Conservation (phyloP, 148 eudicot genomes). For the Pharnaceum exiguum region DNA sequence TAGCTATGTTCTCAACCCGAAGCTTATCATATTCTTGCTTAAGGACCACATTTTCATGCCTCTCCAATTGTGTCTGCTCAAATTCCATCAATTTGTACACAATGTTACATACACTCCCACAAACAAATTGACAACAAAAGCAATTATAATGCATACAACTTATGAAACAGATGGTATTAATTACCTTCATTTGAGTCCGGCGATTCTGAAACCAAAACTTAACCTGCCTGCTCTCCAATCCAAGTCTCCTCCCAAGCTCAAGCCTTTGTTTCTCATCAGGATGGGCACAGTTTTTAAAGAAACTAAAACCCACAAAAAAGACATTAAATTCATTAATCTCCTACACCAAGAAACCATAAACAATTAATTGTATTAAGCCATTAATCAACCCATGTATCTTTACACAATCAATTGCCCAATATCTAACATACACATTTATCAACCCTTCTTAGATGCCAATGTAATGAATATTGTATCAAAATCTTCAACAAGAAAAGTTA, state of each 20-base stretch:
- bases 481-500: not conserved
- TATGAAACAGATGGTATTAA: not conserved
- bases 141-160: not conserved
- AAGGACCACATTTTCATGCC: slow-evolving; percentile 51
- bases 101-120: not conserved
- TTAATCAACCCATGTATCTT: no score
- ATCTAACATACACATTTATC: slow-evolving; percentile 8
- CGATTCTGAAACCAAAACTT: slow-evolving; percentile 95
- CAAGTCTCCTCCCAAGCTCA: slow-evolving; percentile 59
- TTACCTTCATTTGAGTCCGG: slow-evolving; percentile 87
- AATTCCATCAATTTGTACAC: not conserved
- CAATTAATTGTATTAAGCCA: no score
- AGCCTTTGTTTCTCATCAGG: slow-evolving; percentile 78
- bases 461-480: not conserved
- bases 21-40: slow-evolving; percentile 62
- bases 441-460: slow-evolving; percentile 7
- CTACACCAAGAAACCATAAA: not conserved
- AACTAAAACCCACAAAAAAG: slow-evolving; percentile 26
- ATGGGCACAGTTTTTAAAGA: slow-evolving; percentile 63
- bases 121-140: not conserved
- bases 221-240: slow-evolving; percentile 59
- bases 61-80: slow-evolving; percentile 58
- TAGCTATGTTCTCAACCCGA: slow-evolving; percentile 44
- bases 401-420: no score
- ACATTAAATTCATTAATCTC: slow-evolving; percentile 2